phyloP scores from a whole-genome alignment of 2,329 filamentous ascomycete species.

The Penicillium paneum region DNA sequence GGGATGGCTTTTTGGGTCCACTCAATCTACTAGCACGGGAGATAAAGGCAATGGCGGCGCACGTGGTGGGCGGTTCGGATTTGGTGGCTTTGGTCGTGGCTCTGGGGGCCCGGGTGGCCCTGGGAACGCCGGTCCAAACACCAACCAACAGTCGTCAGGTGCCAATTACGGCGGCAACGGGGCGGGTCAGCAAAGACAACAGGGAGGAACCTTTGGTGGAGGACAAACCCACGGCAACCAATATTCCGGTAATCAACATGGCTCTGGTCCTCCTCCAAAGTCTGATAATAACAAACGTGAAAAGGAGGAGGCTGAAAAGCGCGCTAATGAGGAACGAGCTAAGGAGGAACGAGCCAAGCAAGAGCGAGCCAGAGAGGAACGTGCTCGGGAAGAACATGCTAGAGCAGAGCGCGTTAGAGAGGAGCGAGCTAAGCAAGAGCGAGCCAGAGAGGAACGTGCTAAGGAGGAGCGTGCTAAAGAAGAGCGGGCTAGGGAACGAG shows the following conservation, averaged over 20 bases:
- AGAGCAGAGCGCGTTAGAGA: slow-evolving; percentile 27
- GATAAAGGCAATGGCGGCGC: slow-evolving; percentile 31
- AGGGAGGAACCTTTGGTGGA: slow-evolving; percentile 30
- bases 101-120: slow-evolving; percentile 15
- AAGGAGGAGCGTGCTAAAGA: slow-evolving; percentile 31
- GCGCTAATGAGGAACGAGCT: slow-evolving; percentile 28
- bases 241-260: slow-evolving; percentile 36
- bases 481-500: slow-evolving; percentile 17
- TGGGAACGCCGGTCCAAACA: slow-evolving; percentile 20
- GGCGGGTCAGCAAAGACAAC: slow-evolving; percentile 19
- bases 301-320: slow-evolving; percentile 20
- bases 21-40: slow-evolving; percentile 48
- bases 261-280: slow-evolving; percentile 24
- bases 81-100: slow-evolving; percentile 20
- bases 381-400: slow-evolving; percentile 27
- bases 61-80: slow-evolving; percentile 23
- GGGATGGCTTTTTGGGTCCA: slow-evolving; percentile 73
- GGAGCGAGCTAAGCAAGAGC: slow-evolving; percentile 12
- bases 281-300: slow-evolving; percentile 11
- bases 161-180: slow-evolving; percentile 24
- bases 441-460: slow-evolving; percentile 15
- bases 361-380: slow-evolving; percentile 12
- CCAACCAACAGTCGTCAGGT: slow-evolving; percentile 22
- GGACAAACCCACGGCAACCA: slow-evolving; percentile 31
- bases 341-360: slow-evolving; percentile 22